A percentile compares a stretch with the other conserved stretches of the same genome.
These are phyloP conservation scores for Globisporangium echinulatum DNA, from an alignment of 352 stramenopile genomes.

Conservation along the genomic window DNA sequence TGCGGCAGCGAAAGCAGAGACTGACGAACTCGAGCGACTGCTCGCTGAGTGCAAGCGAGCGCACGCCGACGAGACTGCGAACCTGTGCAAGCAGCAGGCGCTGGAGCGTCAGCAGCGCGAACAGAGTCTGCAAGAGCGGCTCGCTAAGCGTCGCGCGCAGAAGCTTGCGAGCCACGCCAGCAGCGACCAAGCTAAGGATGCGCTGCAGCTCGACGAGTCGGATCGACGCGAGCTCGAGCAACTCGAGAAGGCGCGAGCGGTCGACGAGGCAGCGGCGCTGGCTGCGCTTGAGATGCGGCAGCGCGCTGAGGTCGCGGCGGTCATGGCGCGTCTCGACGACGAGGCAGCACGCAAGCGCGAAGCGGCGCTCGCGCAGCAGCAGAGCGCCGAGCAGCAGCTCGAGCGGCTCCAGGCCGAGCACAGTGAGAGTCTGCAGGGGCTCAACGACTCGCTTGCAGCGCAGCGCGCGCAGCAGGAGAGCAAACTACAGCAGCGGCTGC, in stretches of 20 bases:
- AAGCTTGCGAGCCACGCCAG: not conserved
- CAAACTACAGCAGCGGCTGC: constrained; percentile 40
- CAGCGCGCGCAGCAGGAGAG: constrained; percentile 34
- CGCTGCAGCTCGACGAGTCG: constrained; percentile 4
- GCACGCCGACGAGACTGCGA: constrained; percentile 22
- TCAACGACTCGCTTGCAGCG: constrained; percentile 24
- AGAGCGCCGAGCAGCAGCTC: constrained; percentile 33
- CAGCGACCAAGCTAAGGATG: not conserved
- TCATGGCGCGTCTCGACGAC: constrained; percentile 7
- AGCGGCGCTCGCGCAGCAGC: constrained; percentile 20
- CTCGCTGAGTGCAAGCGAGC: constrained; percentile 25
- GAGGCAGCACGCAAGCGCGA: constrained; percentile 15
- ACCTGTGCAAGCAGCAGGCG: constrained; percentile 22
- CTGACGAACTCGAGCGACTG: constrained; percentile 25
- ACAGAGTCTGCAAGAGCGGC: constrained; percentile 28
- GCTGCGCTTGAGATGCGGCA: constrained; percentile 8
- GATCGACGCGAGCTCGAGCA: not conserved
- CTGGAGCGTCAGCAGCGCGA: constrained; percentile 33
- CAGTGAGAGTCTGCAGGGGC: constrained; percentile 19
- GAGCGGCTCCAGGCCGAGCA: constrained; percentile 45
- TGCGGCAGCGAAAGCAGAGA: constrained; percentile 10
- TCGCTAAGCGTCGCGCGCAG: constrained; percentile 24
- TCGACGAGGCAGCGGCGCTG: constrained; percentile 1
- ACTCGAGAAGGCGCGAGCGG: constrained; percentile 1
- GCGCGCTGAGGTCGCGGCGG: constrained; percentile 15